These are phyloP conservation scores for Entomortierella lignicola DNA, from an alignment of 192 early-diverging fungal species.

Conservation along the genomic window DNA sequence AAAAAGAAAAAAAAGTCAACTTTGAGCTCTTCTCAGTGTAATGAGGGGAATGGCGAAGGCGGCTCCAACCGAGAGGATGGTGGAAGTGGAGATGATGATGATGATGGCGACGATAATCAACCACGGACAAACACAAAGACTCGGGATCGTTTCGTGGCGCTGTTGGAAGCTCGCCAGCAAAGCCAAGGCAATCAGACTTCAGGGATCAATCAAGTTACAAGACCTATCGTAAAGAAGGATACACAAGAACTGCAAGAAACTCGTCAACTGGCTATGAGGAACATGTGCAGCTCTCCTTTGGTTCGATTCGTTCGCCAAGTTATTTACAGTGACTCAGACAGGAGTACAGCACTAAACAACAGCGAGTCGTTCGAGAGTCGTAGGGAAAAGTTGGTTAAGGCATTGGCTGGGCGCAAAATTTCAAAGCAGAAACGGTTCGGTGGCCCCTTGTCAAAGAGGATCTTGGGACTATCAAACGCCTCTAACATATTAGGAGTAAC, in stretches of 20 bases:
- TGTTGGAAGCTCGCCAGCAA: slow-evolving; percentile 27
- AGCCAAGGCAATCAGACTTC: background rate
- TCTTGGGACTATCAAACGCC: slow-evolving; percentile 3
- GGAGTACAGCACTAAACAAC: slow-evolving; percentile 11
- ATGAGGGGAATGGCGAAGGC: slow-evolving; percentile 4
- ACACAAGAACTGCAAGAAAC: slow-evolving; percentile 3
- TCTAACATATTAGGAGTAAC: slow-evolving; percentile 7
- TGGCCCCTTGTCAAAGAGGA: slow-evolving; percentile 13
- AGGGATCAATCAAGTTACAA: background rate
- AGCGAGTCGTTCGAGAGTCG: slow-evolving; percentile 11
- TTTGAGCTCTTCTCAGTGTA: background rate
- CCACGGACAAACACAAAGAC: slow-evolving; percentile 26
- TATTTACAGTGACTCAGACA: slow-evolving; percentile 26
- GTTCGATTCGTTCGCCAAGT: slow-evolving; percentile 27
- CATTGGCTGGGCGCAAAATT: slow-evolving; percentile 7
- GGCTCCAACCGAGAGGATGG: slow-evolving; percentile 7
- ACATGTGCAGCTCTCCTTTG: slow-evolving; percentile 34
- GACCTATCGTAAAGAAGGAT: slow-evolving; percentile 3
- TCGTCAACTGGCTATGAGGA: slow-evolving; percentile 18
- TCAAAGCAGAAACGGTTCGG: slow-evolving; percentile 9
- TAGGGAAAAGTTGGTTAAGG: slow-evolving; percentile 10
- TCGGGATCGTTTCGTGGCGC: slow-evolving; percentile 25
- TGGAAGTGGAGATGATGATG: background rate
- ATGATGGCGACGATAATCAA: slow-evolving; percentile 6
- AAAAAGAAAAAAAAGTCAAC: slow-evolving; percentile 50